Base-by-base conservation (phyloP, 257 asterid genomes). In the Lithospermum erythrorhizon region DNA sequence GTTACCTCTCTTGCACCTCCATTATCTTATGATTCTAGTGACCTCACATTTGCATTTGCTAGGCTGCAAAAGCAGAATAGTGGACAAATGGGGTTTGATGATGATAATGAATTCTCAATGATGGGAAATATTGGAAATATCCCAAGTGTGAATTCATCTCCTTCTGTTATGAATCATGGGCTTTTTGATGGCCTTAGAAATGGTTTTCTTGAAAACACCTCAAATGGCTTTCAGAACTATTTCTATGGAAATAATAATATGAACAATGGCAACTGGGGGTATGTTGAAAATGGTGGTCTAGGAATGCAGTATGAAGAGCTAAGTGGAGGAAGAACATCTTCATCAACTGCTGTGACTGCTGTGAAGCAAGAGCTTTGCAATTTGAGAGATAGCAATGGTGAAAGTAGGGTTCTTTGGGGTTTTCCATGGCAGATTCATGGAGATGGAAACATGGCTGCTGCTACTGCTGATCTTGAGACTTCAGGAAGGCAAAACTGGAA, bases 281-380 rank as follows among this genome's bases (percentile, higher is more conserved):
- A 53, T n/a, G 55, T 62, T 52, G 82, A 76, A 59, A 60, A 72
- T 57, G 77, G 73, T 6, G 73, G 78, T 15, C 65, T 68, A 68
- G 83, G 76, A 20, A 27, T 73, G 72, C 74, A 70, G 13, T 69
- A 73, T 27, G 84, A 76, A 4, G 86, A 73, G 17, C 20, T 22
- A 3, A 29, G 63, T 11, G 63, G 59, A 5, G 78, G 66, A 6
- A 55, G 70, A 11, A 63, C 70, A 21, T 55, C 76, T 21, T 23
- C 75, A 32, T 63, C 79, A 2, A 59, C 81, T 13, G 53, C 80
- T 27, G 81, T 78, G 13, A 70, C 73, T 15, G 27, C 81, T 14
- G 86, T 85, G 83, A 87, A 87, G 68, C 94, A 87, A 47, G 98
- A 90, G 61, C 68, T 76, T 60, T 53, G 80, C 75, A 63, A 62